phyloP scores from a whole-genome alignment of 805 yeast species.

The Lipomyces anomalus region DNA sequence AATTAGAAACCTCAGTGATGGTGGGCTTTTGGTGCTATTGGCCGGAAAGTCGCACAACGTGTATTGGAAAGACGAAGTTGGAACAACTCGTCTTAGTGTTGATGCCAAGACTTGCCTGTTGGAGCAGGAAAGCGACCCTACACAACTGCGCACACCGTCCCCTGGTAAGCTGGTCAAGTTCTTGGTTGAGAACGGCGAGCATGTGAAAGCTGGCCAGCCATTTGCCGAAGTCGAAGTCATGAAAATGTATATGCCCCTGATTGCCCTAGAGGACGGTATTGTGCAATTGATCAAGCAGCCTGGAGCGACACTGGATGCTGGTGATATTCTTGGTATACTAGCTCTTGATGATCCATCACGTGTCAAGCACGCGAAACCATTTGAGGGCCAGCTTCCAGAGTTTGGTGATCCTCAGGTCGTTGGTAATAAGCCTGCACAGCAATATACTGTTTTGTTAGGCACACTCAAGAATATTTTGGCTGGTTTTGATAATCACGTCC shows the following conservation, averaged over 20 bases:
- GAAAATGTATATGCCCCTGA: constrained; percentile 99
- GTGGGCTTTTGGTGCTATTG: constrained; percentile 80
- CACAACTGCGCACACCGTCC: constrained; percentile 96
- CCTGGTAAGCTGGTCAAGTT: constrained; percentile 96
- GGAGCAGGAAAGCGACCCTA: constrained; percentile 96
- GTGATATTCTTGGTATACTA: constrained; percentile 92
- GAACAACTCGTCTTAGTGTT: constrained; percentile 89
- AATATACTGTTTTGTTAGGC: constrained; percentile 51
- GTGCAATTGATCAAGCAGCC: constrained; percentile 94
- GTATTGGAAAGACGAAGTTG: constrained; percentile 96
- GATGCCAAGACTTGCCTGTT: constrained; percentile 91
- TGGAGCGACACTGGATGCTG: constrained; percentile 94
- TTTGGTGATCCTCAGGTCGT: constrained; percentile 74
- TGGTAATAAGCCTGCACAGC: constrained; percentile 81
- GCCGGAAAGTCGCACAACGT: constrained; percentile 93
- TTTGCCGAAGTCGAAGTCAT: constrained; percentile 98
- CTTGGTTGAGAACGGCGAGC: constrained; percentile 93
- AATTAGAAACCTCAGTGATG: constrained; percentile 85
- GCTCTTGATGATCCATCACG: constrained; percentile 94
- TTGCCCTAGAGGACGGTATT: constrained; percentile 89
- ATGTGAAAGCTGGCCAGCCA: constrained; percentile 82
- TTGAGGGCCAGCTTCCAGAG: constrained; percentile 87
- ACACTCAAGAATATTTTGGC: constrained; percentile 72
- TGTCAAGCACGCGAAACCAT: constrained; percentile 94
- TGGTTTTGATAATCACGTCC: constrained; percentile 94